Evolutionary conservation across 768 basidiomycete genomes (phyloP).

Genomic region (Collybia nuda): DNA sequence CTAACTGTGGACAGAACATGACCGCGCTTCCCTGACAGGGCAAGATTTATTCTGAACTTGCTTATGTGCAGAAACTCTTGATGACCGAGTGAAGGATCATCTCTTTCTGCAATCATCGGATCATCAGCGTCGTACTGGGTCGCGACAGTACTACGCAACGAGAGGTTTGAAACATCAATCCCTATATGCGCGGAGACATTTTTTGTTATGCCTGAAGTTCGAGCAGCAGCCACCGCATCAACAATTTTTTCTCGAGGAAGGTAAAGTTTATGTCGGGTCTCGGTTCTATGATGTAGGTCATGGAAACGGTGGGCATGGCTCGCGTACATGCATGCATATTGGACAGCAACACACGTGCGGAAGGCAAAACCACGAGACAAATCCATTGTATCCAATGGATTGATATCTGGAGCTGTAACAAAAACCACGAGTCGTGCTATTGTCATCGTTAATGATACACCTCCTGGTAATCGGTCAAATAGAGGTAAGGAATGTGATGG

Average conservation of each 20-base stretch:
- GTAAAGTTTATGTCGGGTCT: conserved; percentile 51
- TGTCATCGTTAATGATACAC: conserved; percentile 55
- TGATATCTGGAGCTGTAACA: conserved; percentile 78
- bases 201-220: conserved; percentile 26
- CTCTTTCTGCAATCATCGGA: conserved; percentile 54
- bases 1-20: conserved; percentile 13
- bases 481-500: conserved; percentile 19
- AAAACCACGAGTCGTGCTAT: conserved; percentile 65
- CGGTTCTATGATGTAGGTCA: conserved; percentile 32
- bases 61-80: conserved; percentile 48
- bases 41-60: conserved; percentile 23
- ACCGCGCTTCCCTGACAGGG: conserved; percentile 23
- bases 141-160: conserved; percentile 61
- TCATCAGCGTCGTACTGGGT: conserved; percentile 70
- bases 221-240: conserved; percentile 43
- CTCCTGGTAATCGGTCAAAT: conserved; percentile 48
- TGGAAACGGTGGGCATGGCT: conserved; percentile 36
- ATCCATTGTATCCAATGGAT: conserved; percentile 63
- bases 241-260: conserved; percentile 51
- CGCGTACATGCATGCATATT: conserved; percentile 53
- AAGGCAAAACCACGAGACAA: conserved; percentile 70
- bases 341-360: conserved; percentile 49
- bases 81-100: conserved; percentile 40
- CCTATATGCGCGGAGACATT: conserved; percentile 42
- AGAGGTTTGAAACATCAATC: conserved; percentile 44